Evolutionary conservation across 345 rosid genomes (phyloP).

Genomic region (Populus alba): DNA sequence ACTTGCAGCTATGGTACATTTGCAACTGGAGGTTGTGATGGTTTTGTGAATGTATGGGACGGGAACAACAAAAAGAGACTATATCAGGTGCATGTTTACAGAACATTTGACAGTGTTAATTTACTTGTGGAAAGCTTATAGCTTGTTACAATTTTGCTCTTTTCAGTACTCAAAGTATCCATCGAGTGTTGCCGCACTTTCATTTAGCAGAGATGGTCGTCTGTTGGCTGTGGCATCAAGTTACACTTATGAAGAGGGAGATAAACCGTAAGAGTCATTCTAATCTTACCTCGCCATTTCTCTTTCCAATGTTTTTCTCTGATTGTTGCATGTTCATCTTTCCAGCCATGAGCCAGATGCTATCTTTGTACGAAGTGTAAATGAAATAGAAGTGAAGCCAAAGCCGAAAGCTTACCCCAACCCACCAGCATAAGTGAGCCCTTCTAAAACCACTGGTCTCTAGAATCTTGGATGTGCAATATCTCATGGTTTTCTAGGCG

Average conservation of each 20-base stretch:
- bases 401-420: conserved; percentile 83
- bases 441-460: no score
- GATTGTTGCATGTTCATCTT: conserved; percentile 13
- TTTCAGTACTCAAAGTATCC: conserved; percentile 89
- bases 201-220: conserved; percentile 95
- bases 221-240: conserved; percentile 96
- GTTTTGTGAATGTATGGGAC: conserved; percentile 96
- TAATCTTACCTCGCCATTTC: conserved; percentile 1
- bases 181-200: conserved; percentile 83
- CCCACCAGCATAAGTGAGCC: conserved; percentile 48
- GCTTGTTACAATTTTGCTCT: conserved; percentile 11
- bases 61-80: conserved; percentile 99
- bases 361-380: conserved; percentile 75
- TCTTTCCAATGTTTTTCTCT: background rate
- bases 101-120: background rate
- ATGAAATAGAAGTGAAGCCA: conserved; percentile 96
- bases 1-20: conserved; percentile 89
- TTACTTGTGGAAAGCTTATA: background rate
- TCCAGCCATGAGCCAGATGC: conserved; percentile 94
- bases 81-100: conserved; percentile 62
- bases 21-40: conserved; percentile 99
- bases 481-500: background rate
- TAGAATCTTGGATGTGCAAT: background rate
- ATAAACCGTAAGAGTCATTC: conserved; percentile 60
- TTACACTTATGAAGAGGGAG: conserved; percentile 96